These are phyloP conservation scores for Kodamaea derodonti DNA, from an alignment of 1,139 yeast genomes.

Conservation along the genomic window DNA sequence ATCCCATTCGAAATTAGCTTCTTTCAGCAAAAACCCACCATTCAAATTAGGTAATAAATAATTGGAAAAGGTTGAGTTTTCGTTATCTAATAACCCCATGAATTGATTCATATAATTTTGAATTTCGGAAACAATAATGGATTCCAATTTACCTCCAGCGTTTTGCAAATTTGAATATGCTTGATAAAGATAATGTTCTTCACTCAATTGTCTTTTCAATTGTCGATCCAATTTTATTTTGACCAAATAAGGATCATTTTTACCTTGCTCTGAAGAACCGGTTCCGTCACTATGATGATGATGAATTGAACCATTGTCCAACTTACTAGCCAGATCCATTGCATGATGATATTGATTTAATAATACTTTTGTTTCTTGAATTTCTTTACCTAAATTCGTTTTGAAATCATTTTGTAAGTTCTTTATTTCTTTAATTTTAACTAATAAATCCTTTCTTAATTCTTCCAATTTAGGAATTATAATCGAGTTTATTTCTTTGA, in stretches of 20 bases:
- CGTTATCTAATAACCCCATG: slow-evolving; percentile 64
- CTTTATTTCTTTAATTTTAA: slow-evolving; percentile 85
- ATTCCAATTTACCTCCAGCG: slow-evolving; percentile 85
- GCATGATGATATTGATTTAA: slow-evolving; percentile 46
- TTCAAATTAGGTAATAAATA: slow-evolving; percentile 64
- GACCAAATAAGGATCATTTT: slow-evolving; percentile 78
- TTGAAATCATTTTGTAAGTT: slow-evolving; percentile 79
- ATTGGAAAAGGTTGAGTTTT: slow-evolving; percentile 65
- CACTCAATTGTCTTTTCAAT: slow-evolving; percentile 69
- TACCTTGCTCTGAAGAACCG: slow-evolving; percentile 33
- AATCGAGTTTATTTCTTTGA: slow-evolving; percentile 64
- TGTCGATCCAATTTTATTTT: slow-evolving; percentile 72
- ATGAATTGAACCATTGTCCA: slow-evolving; percentile 22
- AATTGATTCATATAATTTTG: slow-evolving; percentile 76
- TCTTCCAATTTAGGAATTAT: slow-evolving; percentile 85
- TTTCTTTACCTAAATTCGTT: slow-evolving; percentile 66
- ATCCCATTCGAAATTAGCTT: slow-evolving; percentile 86
- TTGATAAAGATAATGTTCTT: slow-evolving; percentile 83
- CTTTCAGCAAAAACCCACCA: slow-evolving; percentile 72
- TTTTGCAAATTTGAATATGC: slow-evolving; percentile 84
- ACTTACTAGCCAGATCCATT: slow-evolving; percentile 32
- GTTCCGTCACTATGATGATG: slow-evolving; percentile 7
- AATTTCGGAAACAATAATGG: slow-evolving; percentile 79
- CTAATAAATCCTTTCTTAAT: slow-evolving; percentile 71
- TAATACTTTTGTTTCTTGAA: slow-evolving; percentile 56